Evolutionary conservation across 2,329 filamentous ascomycete species (phyloP).

Genomic region (Colletotrichum sp.): DNA sequence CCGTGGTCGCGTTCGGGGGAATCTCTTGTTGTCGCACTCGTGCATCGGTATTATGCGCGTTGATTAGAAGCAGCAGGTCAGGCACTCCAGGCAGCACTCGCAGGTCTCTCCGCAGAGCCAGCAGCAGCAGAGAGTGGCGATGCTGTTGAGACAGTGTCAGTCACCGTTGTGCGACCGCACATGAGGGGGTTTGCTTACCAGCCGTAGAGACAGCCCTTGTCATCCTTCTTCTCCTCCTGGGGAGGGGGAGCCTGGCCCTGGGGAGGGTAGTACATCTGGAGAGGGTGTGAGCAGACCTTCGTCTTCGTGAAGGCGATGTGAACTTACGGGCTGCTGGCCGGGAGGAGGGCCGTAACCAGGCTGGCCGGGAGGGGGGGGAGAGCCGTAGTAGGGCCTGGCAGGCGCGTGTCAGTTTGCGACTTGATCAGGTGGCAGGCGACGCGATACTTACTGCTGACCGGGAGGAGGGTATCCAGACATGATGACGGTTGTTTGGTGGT

Average conservation of each 20-base stretch:
- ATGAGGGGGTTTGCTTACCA: constrained; percentile 31
- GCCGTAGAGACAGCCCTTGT: constrained; percentile 44
- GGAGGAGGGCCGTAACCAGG: constrained; percentile 26
- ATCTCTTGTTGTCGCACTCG: neutral
- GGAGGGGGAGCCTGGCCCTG: constrained; percentile 35
- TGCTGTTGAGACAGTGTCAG: constrained; percentile 25
- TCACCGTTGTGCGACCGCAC: neutral
- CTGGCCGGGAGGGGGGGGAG: constrained; percentile 16
- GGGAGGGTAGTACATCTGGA: constrained; percentile 30
- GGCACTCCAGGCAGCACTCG: constrained; percentile 47
- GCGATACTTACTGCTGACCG: constrained; percentile 8
- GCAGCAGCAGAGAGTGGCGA: constrained; percentile 48
- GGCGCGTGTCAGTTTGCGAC: neutral
- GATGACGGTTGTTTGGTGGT: constrained; percentile 9
- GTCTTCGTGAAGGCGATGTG: neutral
- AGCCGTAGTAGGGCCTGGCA: constrained; percentile 22
- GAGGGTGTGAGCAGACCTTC: neutral
- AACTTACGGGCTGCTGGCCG: constrained; percentile 23
- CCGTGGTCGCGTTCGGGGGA: constrained; percentile 11
- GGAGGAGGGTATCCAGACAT: constrained; percentile 41
- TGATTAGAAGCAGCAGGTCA: constrained; percentile 42
- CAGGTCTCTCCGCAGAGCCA: constrained; percentile 49
- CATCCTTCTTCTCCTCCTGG: constrained; percentile 43
- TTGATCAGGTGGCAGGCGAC: neutral
- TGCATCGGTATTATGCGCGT: neutral